Evolutionary conservation across 768 basidiomycete species (phyloP).

Genomic region (Tylopilus rubrobrunneus): DNA sequence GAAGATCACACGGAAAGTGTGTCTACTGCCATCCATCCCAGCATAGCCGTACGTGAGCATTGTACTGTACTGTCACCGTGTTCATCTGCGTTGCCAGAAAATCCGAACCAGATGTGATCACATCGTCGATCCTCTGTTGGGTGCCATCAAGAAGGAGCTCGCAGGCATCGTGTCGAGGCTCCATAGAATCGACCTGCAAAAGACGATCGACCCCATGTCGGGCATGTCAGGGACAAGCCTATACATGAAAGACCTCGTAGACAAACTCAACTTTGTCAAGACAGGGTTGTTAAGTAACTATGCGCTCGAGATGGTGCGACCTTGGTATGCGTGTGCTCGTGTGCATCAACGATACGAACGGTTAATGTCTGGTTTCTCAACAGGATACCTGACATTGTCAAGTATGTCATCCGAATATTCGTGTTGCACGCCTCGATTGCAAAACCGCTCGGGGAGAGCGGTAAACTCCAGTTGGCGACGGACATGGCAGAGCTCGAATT

Average conservation of each 20-base stretch:
- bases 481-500: constrained; percentile 99
- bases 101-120: constrained; percentile 42
- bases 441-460: constrained; percentile 84
- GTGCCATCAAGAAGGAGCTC: constrained; percentile 76
- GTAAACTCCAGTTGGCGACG: constrained; percentile 89
- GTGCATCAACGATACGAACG: background rate
- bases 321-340: constrained; percentile 53
- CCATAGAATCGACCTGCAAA: constrained; percentile 81
- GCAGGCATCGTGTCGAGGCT: constrained; percentile 75
- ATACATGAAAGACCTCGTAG: constrained; percentile 84
- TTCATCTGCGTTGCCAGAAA: constrained; percentile 16
- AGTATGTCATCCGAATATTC: constrained; percentile 80
- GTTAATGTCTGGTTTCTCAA: constrained; percentile 2
- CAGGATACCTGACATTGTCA: constrained; percentile 66
- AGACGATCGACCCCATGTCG: constrained; percentile 60
- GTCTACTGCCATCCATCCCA: constrained; percentile 48
- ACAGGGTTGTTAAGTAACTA: constrained; percentile 72
- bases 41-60: constrained; percentile 49
- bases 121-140: constrained; percentile 58
- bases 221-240: constrained; percentile 54
- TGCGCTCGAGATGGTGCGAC: constrained; percentile 64
- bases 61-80: background rate
- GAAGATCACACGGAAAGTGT: constrained; percentile 38
- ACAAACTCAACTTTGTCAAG: constrained; percentile 78
- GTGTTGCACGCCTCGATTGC: constrained; percentile 93